A percentile compares a stretch with the other conserved stretches of the same genome.
These are phyloP conservation scores for Neobulgaria alba DNA, from an alignment of 2,329 filamentous ascomycete genomes.

Conservation along the genomic window DNA sequence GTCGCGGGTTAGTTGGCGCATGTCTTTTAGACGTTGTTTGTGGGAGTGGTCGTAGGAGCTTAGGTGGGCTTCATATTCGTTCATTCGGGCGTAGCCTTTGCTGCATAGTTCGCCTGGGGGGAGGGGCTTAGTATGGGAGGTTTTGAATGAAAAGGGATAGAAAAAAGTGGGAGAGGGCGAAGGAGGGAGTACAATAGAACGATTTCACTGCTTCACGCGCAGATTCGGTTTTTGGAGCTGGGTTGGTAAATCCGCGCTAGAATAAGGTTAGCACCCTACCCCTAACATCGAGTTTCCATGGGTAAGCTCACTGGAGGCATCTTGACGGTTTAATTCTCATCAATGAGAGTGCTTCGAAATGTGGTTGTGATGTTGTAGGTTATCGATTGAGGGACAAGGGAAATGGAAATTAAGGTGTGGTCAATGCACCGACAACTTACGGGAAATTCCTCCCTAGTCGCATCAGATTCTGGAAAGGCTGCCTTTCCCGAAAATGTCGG, in stretches of 20 bases:
- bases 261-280: neutral
- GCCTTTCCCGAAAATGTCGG: too few species aligned
- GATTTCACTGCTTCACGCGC: slow-evolving; percentile 70
- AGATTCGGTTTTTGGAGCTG: slow-evolving; percentile 43
- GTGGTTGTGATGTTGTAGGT: neutral
- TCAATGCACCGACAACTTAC: too few species aligned
- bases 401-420: slow-evolving; percentile 23
- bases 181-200: slow-evolving; percentile 55
- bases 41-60: slow-evolving; percentile 93
- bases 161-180: neutral
- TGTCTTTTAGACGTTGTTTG: slow-evolving; percentile 79
- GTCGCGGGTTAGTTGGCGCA: slow-evolving; percentile 75
- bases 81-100: slow-evolving; percentile 91
- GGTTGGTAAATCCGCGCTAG: slow-evolving; percentile 39
- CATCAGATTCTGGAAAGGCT: too few species aligned
- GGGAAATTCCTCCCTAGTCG: too few species aligned
- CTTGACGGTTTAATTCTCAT: slow-evolving; percentile 16
- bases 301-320: slow-evolving; percentile 47
- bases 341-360: neutral
- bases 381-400: too few species aligned
- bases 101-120: slow-evolving; percentile 66
- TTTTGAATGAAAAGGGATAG: slow-evolving; percentile 6
- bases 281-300: neutral
- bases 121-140: too few species aligned
- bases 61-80: slow-evolving; percentile 93